Base-by-base conservation (phyloP, 75 land plant species). In the Pinus albicaulis region DNA sequence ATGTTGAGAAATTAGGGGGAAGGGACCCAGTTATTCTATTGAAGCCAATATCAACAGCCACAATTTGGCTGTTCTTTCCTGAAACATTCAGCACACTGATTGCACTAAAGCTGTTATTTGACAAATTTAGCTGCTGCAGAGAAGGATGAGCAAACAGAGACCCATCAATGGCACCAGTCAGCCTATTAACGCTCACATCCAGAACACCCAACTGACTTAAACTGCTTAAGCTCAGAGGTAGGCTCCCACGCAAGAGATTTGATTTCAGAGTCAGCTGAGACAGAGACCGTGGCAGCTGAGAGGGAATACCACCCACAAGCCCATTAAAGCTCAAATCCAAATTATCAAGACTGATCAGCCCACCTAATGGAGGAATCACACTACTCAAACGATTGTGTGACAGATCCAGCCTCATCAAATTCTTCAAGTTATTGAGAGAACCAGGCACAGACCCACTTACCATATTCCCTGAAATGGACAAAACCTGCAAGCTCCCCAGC, bases 41-140 rank as follows among this genome's bases (percentile, higher is more conserved):
- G 76, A 78, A 92, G 19, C 94, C 82, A 31, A 92, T 65, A 74
- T 92, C 90, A 41, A 89, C 74, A 2, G 94, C 92, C 59, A 89
- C 84, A 25, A 92, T 70, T 36, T 73, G 68, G 73, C 83, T 77
- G 13, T 19, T 61, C 13, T 44, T 57, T 2, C 15, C 15, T 19
- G 56, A n/a, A 15, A 78, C 74, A 22, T 57, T 78, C 69, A 41
- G 26, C 70, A 88, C 71, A 56, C 78, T 80, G n/a, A 86, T 56
- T 17, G 76, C 11, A n/a, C 80, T 60, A 56, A 92, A 62, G 68
- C 71, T 83, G 81, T 92, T 89, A 71, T 85, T 82, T 11, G 94
- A 77, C 16, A 92, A 61, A 57, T 89, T 74, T 28, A 89, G 76
- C 53, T 92, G 94, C 73, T 92, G 92, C 17, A 92, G 15, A 20